phyloP scores from a whole-genome alignment of 306 rosid genomes.

The Phaseolus lunatus region DNA sequence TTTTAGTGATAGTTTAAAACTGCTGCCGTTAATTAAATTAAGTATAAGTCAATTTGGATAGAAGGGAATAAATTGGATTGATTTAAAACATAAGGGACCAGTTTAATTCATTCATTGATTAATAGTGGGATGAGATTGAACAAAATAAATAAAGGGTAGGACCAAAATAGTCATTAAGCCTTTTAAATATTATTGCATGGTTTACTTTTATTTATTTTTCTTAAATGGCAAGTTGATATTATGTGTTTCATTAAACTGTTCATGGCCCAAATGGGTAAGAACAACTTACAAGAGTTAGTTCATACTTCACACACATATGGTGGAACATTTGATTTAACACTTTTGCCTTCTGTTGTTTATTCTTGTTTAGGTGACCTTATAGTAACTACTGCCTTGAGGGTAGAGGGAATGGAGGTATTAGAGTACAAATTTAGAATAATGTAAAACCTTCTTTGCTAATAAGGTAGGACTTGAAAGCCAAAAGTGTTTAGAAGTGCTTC shows the following conservation, averaged over 20 bases:
- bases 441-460: not conserved
- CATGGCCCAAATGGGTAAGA: constrained; percentile 9
- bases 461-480: not conserved
- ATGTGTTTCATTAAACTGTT: constrained; percentile 8
- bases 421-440: constrained; percentile 12
- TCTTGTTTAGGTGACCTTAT: constrained; percentile 1
- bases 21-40: too few relatives aligned
- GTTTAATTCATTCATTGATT: too few relatives aligned
- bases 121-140: too few relatives aligned
- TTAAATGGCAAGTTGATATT: constrained; percentile 17
- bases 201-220: not conserved
- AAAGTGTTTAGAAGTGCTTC: not conserved
- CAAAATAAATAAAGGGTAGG: too few relatives aligned
- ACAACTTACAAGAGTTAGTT: constrained; percentile 33
- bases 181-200: too few relatives aligned
- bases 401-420: not conserved
- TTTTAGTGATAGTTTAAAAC: too few relatives aligned
- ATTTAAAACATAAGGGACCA: too few relatives aligned
- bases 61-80: too few relatives aligned
- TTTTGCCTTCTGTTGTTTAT: not conserved
- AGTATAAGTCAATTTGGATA: too few relatives aligned
- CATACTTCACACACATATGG: constrained; percentile 8
- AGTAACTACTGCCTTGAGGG: not conserved
- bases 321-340: constrained; percentile 12
- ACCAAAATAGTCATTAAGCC: too few relatives aligned